Percentiles rank a stretch among this genome's conserved stretches.
phyloP scores from a whole-genome alignment of 2,329 filamentous ascomycete species.

The Arthroderma sp. region DNA sequence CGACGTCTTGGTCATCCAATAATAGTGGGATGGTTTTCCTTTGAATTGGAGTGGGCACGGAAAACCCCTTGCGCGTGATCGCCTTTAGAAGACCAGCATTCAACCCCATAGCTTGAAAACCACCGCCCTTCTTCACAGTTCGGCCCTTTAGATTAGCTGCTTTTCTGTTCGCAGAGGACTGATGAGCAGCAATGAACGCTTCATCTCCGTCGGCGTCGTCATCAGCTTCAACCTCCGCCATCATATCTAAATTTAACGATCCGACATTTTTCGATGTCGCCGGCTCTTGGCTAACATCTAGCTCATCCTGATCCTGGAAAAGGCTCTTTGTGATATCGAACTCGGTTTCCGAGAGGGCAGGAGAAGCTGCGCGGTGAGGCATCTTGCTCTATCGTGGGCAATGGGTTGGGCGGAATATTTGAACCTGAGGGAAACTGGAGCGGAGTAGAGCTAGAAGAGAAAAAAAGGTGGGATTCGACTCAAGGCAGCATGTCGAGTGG shows the following conservation, averaged over 20 bases:
- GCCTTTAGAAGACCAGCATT: conserved; percentile 76
- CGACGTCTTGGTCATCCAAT: conserved; percentile 83
- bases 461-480: too few species aligned
- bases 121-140: conserved; percentile 85
- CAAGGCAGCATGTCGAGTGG: too few species aligned
- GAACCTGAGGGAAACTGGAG: too few species aligned
- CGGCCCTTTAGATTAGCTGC: conserved; percentile 68
- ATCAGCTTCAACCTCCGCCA: conserved; percentile 41
- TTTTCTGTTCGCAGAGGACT: conserved; percentile 80
- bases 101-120: conserved; percentile 89
- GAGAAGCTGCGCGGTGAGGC: conserved; percentile 62
- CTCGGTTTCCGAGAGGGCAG: conserved; percentile 75
- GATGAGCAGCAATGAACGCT: conserved; percentile 78
- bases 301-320: conserved; percentile 48
- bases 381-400: conserved; percentile 32
- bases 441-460: too few species aligned
- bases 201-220: conserved; percentile 56
- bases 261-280: conserved; percentile 28
- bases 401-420: background rate
- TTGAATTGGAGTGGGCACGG: conserved; percentile 92
- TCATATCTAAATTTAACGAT: conserved; percentile 35
- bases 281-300: conserved; percentile 27
- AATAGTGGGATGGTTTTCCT: conserved; percentile 90
- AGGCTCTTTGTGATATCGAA: conserved; percentile 77
- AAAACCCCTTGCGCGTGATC: conserved; percentile 87